Evolutionary conservation across 495 filamentous ascomycete genomes (phyloP).

Genomic region (Penicillium macrosclerotiorum): DNA sequence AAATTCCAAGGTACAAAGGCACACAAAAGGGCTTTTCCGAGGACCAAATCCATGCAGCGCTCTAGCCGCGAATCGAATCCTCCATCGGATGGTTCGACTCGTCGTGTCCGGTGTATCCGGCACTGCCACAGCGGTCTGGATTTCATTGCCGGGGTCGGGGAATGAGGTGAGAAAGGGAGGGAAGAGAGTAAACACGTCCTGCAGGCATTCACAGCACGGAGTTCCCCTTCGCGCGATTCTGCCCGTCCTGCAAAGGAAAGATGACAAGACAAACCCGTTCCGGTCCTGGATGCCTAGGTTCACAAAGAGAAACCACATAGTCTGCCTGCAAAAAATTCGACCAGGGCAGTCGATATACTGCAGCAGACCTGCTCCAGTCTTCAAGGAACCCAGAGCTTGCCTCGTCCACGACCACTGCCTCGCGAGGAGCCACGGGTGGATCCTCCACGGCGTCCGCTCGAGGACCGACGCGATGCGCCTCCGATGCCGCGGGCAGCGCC

Average conservation of each 20-base stretch:
- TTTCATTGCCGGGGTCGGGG: constrained; percentile 10
- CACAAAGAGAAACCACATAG: constrained; percentile 9
- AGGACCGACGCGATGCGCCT: constrained; percentile 36
- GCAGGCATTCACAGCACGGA: constrained; percentile 11
- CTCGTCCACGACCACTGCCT: constrained; percentile 43
- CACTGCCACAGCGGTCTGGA: constrained; percentile 8
- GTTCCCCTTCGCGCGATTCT: constrained; percentile 11
- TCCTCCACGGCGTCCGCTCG: constrained; percentile 33
- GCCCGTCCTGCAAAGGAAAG: constrained; percentile 18
- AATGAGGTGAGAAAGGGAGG: constrained; percentile 1
- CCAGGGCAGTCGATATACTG: constrained; percentile 14
- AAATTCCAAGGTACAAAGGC: constrained; percentile 8
- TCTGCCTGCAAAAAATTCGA: constrained; percentile 21
- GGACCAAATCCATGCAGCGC: constrained; percentile 14
- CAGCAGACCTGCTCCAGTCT: constrained; percentile 19
- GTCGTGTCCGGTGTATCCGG: constrained; percentile 11
- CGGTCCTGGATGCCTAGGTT: constrained; percentile 21
- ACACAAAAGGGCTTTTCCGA: constrained; percentile 8
- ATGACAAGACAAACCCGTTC: constrained; percentile 21
- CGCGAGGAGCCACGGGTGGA: constrained; percentile 27
- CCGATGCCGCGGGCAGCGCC: constrained; percentile 39
- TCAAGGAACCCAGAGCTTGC: constrained; percentile 58
- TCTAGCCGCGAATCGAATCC: constrained; percentile 41
- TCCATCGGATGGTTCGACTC: constrained; percentile 50
- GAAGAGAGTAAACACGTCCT: constrained; percentile 15